These are phyloP conservation scores for Clathrus columnatus DNA, from an alignment of 768 basidiomycete species.

Conservation along the genomic window DNA sequence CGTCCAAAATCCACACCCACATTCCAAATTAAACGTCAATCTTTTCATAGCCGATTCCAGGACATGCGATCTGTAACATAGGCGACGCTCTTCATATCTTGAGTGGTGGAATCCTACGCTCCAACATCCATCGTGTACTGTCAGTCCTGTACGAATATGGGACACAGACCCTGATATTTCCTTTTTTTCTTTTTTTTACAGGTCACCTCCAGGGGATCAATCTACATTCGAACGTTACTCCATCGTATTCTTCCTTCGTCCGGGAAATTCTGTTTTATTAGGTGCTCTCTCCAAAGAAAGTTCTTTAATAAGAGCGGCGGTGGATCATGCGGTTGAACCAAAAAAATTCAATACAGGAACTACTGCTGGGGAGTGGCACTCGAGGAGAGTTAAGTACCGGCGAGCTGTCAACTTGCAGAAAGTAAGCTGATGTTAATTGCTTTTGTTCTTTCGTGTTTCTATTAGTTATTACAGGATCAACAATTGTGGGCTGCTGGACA, in stretches of 20 bases:
- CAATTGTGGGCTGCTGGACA: no score
- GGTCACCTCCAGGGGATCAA: constrained; percentile 30
- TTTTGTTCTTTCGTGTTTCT: no score
- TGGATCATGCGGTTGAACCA: background rate
- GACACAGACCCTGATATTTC: no score
- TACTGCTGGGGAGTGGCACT: background rate
- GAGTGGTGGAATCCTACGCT: constrained; percentile 34
- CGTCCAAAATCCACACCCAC: no score
- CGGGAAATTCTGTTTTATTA: background rate
- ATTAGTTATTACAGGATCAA: no score
- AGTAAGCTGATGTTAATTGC: no score
- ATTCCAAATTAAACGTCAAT: no score
- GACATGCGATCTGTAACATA: constrained; percentile 37
- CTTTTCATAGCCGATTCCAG: constrained; percentile 39
- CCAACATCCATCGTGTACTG: background rate
- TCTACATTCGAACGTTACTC: constrained; percentile 24
- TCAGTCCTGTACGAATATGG: no score
- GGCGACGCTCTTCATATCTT: constrained; percentile 38
- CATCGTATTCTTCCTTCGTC: constrained; percentile 28
- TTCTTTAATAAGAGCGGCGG: background rate
- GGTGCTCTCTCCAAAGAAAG: no score
- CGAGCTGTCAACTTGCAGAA: background rate
- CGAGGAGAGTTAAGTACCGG: background rate
- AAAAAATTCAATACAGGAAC: background rate
- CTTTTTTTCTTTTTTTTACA: no score